These are phyloP conservation scores for Phragmites australis DNA, from an alignment of 176 grass and related monocot genomes.

Conservation along the genomic window DNA sequence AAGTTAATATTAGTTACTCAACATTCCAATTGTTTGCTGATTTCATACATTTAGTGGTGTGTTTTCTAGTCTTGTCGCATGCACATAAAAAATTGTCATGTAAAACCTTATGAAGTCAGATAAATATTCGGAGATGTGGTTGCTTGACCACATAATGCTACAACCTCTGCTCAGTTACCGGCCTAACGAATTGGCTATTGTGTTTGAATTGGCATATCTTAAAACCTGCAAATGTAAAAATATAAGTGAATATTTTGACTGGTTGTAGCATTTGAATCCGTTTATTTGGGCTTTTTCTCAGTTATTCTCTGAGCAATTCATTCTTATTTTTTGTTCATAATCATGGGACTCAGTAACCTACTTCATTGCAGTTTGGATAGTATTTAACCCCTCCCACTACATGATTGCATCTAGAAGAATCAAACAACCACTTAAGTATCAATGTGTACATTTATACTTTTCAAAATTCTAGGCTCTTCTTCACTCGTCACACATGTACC, in stretches of 20 bases:
- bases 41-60: background rate
- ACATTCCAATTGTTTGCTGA: background rate
- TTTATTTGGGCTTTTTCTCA: background rate
- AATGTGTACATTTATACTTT: background rate
- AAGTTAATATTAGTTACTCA: background rate
- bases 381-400: background rate
- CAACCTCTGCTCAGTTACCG: conserved; percentile 1
- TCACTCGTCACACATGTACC: conserved; percentile 86
- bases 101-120: background rate
- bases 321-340: background rate
- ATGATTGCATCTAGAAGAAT: background rate
- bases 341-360: background rate
- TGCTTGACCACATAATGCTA: background rate
- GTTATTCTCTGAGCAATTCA: background rate
- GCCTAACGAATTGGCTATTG: background rate
- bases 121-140: background rate
- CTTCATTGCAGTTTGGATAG: background rate
- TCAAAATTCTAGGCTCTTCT: conserved; percentile 63
- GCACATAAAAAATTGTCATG: background rate
- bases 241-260: background rate
- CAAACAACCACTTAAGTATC: background rate
- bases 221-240: background rate
- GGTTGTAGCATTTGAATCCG: background rate
- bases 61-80: background rate
- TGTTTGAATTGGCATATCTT: conserved; percentile 21